Conservation (phyloP, 2,329 filamentous ascomycete species). For the Curvularia lunata region DNA sequence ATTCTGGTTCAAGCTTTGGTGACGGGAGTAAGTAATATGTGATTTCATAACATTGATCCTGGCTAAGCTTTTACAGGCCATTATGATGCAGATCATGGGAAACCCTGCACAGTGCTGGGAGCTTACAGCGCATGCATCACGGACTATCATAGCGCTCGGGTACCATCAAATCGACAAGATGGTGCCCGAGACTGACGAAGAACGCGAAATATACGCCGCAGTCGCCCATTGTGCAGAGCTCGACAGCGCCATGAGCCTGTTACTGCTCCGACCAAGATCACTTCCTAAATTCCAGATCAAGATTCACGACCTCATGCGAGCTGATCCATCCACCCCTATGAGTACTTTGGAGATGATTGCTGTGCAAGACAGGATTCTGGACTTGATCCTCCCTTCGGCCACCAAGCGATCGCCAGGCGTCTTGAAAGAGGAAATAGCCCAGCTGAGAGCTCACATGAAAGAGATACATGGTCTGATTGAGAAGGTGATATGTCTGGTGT, state of each 20-base stretch:
- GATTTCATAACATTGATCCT: background rate
- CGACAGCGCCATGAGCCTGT: conserved; percentile 40
- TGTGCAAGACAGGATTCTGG: conserved; percentile 38
- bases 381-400: conserved; percentile 30
- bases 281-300: conserved; percentile 37
- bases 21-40: conserved; percentile 33
- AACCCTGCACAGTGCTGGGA: conserved; percentile 44
- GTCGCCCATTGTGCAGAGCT: conserved; percentile 43
- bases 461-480: conserved; percentile 32
- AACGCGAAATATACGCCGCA: conserved; percentile 36
- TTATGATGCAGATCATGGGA: conserved; percentile 44
- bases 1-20: conserved; percentile 40
- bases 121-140: conserved; percentile 41
- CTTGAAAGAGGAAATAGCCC: conserved; percentile 31
- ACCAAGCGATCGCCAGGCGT: conserved; percentile 16
- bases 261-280: conserved; percentile 40
- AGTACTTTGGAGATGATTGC: conserved; percentile 38
- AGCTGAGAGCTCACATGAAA: conserved; percentile 31
- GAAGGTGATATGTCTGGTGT: conserved; percentile 19
- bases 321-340: conserved; percentile 33
- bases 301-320: conserved; percentile 31
- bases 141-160: conserved; percentile 40
- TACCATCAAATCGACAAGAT: conserved; percentile 33
- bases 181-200: conserved; percentile 26
- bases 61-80: conserved; percentile 24